A percentile compares a stretch with the other conserved stretches of the same genome.
Conservation (phyloP, 805 yeast species). For the Geotrichum ghanense region DNA sequence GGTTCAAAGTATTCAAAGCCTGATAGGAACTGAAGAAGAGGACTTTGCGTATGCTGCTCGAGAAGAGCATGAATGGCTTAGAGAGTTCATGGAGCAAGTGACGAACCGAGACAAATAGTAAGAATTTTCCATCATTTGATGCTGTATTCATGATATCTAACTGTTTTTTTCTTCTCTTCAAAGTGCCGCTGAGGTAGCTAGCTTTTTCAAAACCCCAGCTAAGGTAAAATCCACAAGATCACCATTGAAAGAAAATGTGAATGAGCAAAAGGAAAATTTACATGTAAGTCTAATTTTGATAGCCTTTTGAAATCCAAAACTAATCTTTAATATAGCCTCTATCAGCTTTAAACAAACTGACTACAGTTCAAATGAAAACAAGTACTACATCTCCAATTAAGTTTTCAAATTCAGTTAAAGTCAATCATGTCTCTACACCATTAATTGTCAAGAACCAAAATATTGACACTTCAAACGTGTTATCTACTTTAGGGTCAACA, state of each 20-base stretch:
- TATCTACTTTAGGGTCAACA: too few relatives aligned
- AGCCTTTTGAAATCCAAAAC: too few relatives aligned
- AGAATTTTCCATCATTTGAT: background rate
- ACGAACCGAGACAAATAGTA: constrained; percentile 18
- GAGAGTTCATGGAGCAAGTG: constrained; percentile 31
- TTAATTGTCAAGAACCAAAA: too few relatives aligned
- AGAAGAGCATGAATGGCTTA: constrained; percentile 31
- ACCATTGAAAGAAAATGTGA: constrained; percentile 9
- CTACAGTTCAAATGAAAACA: too few relatives aligned
- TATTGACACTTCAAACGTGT: too few relatives aligned
- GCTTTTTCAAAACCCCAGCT: constrained; percentile 20
- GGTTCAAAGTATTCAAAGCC: constrained; percentile 29
- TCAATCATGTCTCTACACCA: too few relatives aligned
- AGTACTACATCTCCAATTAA: too few relatives aligned
- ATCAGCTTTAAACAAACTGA: too few relatives aligned
- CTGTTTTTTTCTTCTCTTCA: too few relatives aligned
- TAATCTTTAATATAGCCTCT: too few relatives aligned
- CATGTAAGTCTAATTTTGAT: too few relatives aligned
- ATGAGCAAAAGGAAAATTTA: background rate
- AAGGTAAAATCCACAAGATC: constrained; percentile 11
- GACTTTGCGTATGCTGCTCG: constrained; percentile 31
- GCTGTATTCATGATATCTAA: background rate
- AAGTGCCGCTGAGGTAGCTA: constrained; percentile 12
- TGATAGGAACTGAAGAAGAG: constrained; percentile 30
- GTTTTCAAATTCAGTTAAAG: too few relatives aligned